Evolutionary conservation across 108 stramenopile species (phyloP).

Genomic region (Mediolabrus comicus): DNA sequence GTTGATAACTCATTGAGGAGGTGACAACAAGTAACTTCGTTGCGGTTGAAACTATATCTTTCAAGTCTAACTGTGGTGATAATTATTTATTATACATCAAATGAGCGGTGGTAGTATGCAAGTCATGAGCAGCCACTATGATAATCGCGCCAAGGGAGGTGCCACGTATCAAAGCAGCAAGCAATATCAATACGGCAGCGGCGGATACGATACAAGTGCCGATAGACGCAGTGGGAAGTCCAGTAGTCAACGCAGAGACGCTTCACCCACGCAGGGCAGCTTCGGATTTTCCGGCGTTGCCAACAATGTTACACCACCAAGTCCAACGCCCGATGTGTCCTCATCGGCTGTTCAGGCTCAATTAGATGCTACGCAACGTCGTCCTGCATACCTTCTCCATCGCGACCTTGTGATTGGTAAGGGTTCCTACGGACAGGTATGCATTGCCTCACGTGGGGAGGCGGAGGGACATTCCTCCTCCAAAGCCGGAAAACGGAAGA

Average conservation of each 20-base stretch:
- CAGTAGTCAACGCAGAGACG: not conserved
- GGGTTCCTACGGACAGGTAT: slow-evolving; percentile 91
- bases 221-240: not conserved
- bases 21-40: too few species aligned
- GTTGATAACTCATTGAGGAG: too few species aligned
- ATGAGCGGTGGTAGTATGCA: slow-evolving; percentile 3
- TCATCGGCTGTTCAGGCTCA: slow-evolving; percentile 9
- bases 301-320: not conserved
- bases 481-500: slow-evolving; percentile 78
- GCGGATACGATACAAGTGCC: not conserved
- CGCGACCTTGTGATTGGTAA: slow-evolving; percentile 89
- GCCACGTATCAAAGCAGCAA: slow-evolving; percentile 1
- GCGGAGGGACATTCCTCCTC: slow-evolving; percentile 63
- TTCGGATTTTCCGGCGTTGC: not conserved
- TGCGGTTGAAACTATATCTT: too few species aligned
- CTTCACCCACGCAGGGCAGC: not conserved
- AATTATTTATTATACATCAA: not conserved
- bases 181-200: slow-evolving; percentile 1
- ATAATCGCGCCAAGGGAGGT: not conserved
- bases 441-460: slow-evolving; percentile 87
- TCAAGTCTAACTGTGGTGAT: too few species aligned
- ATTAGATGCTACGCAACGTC: slow-evolving; percentile 51
- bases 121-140: not conserved
- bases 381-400: slow-evolving; percentile 88
- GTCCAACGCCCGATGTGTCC: not conserved